A percentile compares a stretch with the other conserved stretches of the same genome.
These are phyloP conservation scores for Aspergillus sp. DNA, from an alignment of 2,329 filamentous ascomycete genomes.

Conservation along the genomic window DNA sequence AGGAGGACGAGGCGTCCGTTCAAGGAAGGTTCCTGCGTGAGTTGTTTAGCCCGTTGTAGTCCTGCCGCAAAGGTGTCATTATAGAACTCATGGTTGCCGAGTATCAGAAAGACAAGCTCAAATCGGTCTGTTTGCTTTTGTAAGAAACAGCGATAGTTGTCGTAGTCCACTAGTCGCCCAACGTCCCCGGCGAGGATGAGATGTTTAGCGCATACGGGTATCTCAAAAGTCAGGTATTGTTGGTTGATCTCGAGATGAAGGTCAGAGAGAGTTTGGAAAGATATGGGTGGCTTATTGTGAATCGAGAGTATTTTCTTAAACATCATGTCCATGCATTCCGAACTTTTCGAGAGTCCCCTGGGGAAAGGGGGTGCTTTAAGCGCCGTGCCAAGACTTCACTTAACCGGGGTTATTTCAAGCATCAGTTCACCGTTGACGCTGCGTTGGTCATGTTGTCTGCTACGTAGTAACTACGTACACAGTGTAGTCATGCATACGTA, in stretches of 20 bases:
- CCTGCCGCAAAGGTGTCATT: slow-evolving; percentile 19
- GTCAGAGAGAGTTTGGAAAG: slow-evolving; percentile 31
- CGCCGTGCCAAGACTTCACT: too few relatives aligned
- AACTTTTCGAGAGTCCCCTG: too few relatives aligned
- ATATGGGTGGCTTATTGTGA: slow-evolving; percentile 4
- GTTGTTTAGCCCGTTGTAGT: slow-evolving; percentile 22
- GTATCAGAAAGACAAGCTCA: slow-evolving; percentile 21
- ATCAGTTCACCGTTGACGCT: too few relatives aligned
- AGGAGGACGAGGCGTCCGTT: slow-evolving; percentile 28
- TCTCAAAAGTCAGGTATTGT: slow-evolving; percentile 25
- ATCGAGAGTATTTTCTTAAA: slow-evolving; percentile 7
- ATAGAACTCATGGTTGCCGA: slow-evolving; percentile 34
- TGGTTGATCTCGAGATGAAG: slow-evolving; percentile 31
- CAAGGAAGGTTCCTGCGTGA: slow-evolving; percentile 29
- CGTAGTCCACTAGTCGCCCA: slow-evolving; percentile 25
- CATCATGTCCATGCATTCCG: background rate
- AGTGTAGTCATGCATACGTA: too few relatives aligned
- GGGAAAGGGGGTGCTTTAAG: too few relatives aligned
- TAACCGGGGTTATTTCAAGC: too few relatives aligned
- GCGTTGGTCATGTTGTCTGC: too few relatives aligned
- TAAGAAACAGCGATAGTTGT: slow-evolving; percentile 25
- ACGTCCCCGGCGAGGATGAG: slow-evolving; percentile 27
- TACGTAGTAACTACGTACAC: too few relatives aligned
- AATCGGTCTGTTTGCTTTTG: slow-evolving; percentile 21
- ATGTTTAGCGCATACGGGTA: slow-evolving; percentile 20